Base-by-base conservation (phyloP, 2,329 filamentous ascomycete species). In the Penicillium glabrum region DNA sequence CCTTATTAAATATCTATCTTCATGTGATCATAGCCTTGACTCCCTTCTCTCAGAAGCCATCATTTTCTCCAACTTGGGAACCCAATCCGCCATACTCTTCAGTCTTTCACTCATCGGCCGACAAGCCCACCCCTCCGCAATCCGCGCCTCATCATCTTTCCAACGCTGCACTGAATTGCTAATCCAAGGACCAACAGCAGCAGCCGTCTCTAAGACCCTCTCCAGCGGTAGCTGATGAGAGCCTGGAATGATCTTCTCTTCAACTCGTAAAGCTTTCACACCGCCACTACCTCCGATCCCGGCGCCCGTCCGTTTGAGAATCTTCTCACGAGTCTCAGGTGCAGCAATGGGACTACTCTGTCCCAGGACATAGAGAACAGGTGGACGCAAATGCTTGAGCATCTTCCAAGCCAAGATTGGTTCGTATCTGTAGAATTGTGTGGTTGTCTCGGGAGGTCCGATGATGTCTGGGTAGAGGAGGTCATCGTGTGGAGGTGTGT, bases 331-430 rank as follows among this genome's bases (percentile, higher is more conserved):
- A 9, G 46, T 35, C 8, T 47, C 54, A 1, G 46, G 49, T 6
- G 43, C 16, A 11, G 60, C 62, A 3, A 68, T 31, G 33, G 51
- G 59, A 27, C 62, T 68, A 10, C 46, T 27, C 1, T 51, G 54
- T 1, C 62, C 65, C 47, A 61, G 65, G 1, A 67, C 57, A 53
- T 61, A 70, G 0, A 69, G 43, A 5, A 69, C 66, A 52, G 60
- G 62, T 1, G 66, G 66, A 10, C 66, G 61, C 3, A 57, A 27
- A 16, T 59, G 47, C 7, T 57, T 45, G 8, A 59, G 35, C 31
- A 57, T 24, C 3, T 50, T 49, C 44, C 54, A 54, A 1, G 44
- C 51, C 8, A 59, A 26, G 3, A 49, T 51, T 8, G 47, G 51
- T 24, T 59, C 51, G 31, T 37, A 54, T 16, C 47, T 44, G 43